Percentiles rank a stretch among this genome's conserved stretches.
These are phyloP conservation scores for Clavispora santaluciae DNA, from an alignment of 805 yeast genomes.

Conservation along the genomic window DNA sequence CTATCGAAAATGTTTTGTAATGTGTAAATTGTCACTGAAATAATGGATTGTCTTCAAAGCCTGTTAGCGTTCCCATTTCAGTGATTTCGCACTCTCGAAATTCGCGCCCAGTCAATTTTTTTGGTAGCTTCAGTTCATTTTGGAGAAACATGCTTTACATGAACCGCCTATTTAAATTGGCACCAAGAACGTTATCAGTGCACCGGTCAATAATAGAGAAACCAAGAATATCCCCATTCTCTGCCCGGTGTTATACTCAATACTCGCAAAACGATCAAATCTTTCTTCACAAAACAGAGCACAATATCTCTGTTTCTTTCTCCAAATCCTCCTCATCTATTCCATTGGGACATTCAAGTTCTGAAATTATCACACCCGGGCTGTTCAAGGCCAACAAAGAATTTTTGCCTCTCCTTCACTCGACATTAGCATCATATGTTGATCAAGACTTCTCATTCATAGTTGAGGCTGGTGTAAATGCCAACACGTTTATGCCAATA, in stretches of 20 bases:
- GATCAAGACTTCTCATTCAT: conserved; percentile 46
- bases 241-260: background rate
- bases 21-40: too few relatives aligned
- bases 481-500: conserved; percentile 58
- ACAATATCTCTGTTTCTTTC: conserved; percentile 16
- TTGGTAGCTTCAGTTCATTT: too few relatives aligned
- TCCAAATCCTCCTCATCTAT: conserved; percentile 18
- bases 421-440: conserved; percentile 20
- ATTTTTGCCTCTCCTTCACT: conserved; percentile 26
- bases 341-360: conserved; percentile 19
- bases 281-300: conserved; percentile 11
- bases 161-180: too few relatives aligned
- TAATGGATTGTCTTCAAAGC: too few relatives aligned
- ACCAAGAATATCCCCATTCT: too few relatives aligned
- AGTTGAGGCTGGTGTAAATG: conserved; percentile 52
- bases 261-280: conserved; percentile 11
- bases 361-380: conserved; percentile 15
- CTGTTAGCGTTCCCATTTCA: too few relatives aligned
- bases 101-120: too few relatives aligned
- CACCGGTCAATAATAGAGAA: too few relatives aligned
- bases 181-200: too few relatives aligned
- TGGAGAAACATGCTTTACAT: too few relatives aligned
- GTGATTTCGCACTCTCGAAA: too few relatives aligned
- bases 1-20: too few relatives aligned
- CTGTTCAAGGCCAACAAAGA: conserved; percentile 22